These are phyloP conservation scores for Phytopythium montanum DNA, from an alignment of 352 stramenopile species.

Conservation along the genomic window DNA sequence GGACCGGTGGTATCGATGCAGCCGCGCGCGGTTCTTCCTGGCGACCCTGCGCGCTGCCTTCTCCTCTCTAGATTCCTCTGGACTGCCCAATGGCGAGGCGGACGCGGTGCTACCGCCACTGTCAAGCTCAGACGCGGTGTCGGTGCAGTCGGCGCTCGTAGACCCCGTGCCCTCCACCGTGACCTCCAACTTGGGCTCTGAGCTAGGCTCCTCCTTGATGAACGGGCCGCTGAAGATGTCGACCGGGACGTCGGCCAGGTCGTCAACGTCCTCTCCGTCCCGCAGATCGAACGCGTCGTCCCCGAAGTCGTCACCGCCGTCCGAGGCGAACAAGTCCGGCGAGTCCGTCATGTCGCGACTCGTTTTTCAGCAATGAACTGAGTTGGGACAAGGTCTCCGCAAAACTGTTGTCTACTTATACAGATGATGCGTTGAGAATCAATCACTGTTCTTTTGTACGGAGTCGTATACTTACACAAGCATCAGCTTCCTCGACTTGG, in stretches of 20 bases:
- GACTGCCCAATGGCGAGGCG: background rate
- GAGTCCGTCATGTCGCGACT: background rate
- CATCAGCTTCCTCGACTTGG: too few species aligned
- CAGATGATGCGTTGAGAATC: background rate
- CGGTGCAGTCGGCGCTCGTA: background rate
- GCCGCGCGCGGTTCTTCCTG: slow-evolving; percentile 7
- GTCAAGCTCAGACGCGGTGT: background rate
- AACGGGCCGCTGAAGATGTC: background rate
- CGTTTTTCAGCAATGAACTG: background rate
- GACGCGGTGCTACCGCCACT: background rate
- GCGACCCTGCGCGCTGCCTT: background rate
- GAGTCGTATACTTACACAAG: background rate
- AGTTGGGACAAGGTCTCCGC: background rate
- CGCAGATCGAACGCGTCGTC: background rate
- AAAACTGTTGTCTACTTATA: background rate
- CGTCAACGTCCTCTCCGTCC: background rate
- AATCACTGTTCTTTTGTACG: background rate
- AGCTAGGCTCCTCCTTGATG: too few species aligned
- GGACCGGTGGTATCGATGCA: slow-evolving; percentile 8
- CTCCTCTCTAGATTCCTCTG: background rate
- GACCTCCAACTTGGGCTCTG: too few species aligned
- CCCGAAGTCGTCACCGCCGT: background rate
- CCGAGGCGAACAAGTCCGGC: background rate
- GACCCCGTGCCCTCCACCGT: background rate
- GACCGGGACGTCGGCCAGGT: background rate